Conservation (phyloP, 2,329 filamentous ascomycete species). For the Talaromyces piceae region DNA sequence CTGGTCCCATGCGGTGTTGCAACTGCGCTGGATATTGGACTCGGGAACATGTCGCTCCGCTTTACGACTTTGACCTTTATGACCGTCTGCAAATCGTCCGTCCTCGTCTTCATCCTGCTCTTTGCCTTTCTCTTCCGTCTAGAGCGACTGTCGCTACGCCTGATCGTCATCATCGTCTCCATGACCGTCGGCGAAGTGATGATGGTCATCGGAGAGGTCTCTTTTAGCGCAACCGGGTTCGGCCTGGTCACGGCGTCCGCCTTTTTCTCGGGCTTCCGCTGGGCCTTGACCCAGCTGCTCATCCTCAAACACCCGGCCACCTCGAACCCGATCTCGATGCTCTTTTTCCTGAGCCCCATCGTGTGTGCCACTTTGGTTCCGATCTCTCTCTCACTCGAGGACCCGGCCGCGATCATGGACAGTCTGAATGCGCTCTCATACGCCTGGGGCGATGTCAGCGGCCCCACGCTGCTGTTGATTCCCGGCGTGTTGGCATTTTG, state of each 20-base stretch:
- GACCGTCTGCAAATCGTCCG: slow-evolving; percentile 98
- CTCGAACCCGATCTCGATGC: slow-evolving; percentile 90
- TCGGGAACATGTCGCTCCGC: slow-evolving; percentile 91
- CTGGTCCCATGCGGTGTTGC: slow-evolving; percentile 87
- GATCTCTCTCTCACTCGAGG: slow-evolving; percentile 84
- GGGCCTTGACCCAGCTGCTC: slow-evolving; percentile 90
- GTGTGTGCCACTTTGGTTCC: slow-evolving; percentile 83
- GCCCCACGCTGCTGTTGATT: slow-evolving; percentile 71
- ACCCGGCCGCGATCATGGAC: slow-evolving; percentile 58
- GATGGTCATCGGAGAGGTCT: slow-evolving; percentile 94
- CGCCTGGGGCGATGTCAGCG: slow-evolving; percentile 58
- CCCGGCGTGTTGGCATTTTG: slow-evolving; percentile 86
- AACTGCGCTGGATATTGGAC: slow-evolving; percentile 88
- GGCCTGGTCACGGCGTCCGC: slow-evolving; percentile 85
- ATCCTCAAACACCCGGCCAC: slow-evolving; percentile 90
- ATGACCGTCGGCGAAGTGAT: slow-evolving; percentile 94
- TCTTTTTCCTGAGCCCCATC: slow-evolving; percentile 93
- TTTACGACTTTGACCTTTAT: slow-evolving; percentile 97
- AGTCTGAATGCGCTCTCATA: slow-evolving; percentile 59
- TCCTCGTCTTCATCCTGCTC: slow-evolving; percentile 85
- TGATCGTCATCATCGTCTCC: slow-evolving; percentile 77
- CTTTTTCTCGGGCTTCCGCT: slow-evolving; percentile 93
- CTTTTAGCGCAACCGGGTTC: slow-evolving; percentile 82
- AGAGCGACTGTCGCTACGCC: slow-evolving; percentile 74
- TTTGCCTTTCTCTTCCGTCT: slow-evolving; percentile 94